phyloP scores from a whole-genome alignment of 768 basidiomycete species.

The Mycena kentingensis region DNA sequence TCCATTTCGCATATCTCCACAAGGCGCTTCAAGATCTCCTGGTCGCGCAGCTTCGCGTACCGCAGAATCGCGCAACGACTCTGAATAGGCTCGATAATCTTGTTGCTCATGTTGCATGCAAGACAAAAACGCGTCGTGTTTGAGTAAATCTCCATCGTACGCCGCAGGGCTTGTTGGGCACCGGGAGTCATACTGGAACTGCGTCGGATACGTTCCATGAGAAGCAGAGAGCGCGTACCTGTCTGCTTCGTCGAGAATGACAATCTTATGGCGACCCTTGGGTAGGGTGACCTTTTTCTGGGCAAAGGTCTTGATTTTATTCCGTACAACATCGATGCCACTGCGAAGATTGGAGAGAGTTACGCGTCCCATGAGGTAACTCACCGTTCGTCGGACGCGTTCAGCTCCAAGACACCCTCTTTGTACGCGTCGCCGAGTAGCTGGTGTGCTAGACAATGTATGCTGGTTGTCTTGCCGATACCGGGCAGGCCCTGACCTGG shows the following conservation, averaged over 20 bases:
- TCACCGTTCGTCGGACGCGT: conserved; percentile 97
- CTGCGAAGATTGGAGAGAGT: conserved; percentile 40
- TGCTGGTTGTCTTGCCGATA: conserved; percentile 98
- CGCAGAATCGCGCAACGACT: conserved; percentile 95
- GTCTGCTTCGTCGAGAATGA: conserved; percentile 98
- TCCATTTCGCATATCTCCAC: conserved; percentile 94
- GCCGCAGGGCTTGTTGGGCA: conserved; percentile 94
- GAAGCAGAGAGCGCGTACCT: conserved; percentile 51
- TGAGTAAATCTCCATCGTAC: conserved; percentile 99
- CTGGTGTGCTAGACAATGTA: conserved; percentile 95
- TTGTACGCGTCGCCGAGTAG: conserved; percentile 96
- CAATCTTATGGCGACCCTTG: conserved; percentile 91
- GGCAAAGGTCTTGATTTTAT: conserved; percentile 97
- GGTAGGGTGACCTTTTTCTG: conserved; percentile 99
- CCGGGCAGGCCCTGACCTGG: conserved; percentile 95
- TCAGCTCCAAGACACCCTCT: conserved; percentile 95
- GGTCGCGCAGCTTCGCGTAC: conserved; percentile 87
- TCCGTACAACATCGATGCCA: conserved; percentile 98
- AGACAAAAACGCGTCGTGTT: conserved; percentile 98
- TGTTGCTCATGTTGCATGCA: conserved; percentile 99
- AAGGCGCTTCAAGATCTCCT: conserved; percentile 87
- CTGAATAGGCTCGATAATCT: conserved; percentile 99
- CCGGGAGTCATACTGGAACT: conserved; percentile 94
- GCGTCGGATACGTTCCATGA: neutral
- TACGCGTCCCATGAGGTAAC: conserved; percentile 3